Conservation (phyloP, 805 yeast genomes). For the Metahyphopichia silvanorum region DNA sequence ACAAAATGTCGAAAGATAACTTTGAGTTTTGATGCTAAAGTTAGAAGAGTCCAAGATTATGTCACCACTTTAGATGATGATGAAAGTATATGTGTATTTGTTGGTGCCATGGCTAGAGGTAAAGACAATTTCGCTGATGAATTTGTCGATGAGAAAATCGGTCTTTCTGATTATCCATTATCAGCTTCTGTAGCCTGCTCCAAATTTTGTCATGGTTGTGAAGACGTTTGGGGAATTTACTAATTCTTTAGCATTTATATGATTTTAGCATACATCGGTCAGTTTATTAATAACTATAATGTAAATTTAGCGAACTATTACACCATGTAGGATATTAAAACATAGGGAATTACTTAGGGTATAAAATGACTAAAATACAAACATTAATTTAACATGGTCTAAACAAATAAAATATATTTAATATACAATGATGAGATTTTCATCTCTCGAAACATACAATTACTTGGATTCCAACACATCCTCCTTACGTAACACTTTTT, state of each 20-base stretch:
- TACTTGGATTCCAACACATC: slow-evolving; percentile 44
- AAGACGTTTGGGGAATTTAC: slow-evolving; percentile 92
- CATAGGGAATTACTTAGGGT: too few species aligned
- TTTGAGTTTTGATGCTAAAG: slow-evolving; percentile 86
- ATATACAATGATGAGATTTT: too few species aligned
- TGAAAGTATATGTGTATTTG: slow-evolving; percentile 95
- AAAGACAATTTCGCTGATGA: slow-evolving; percentile 97
- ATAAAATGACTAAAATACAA: too few species aligned
- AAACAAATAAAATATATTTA: too few species aligned
- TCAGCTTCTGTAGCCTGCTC: slow-evolving; percentile 98
- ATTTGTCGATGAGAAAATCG: slow-evolving; percentile 92
- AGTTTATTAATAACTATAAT: neutral
- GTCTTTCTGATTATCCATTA: slow-evolving; percentile 90
- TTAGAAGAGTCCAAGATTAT: slow-evolving; percentile 84
- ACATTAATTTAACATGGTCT: too few species aligned
- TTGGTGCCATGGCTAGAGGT: slow-evolving; percentile 99
- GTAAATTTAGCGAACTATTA: too few species aligned
- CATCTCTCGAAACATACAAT: too few species aligned
- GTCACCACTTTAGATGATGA: slow-evolving; percentile 75
- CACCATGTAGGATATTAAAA: too few species aligned
- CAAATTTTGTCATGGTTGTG: slow-evolving; percentile 97
- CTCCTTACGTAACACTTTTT: slow-evolving; percentile 62
- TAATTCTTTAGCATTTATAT: slow-evolving; percentile 9
- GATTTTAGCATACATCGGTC: neutral
- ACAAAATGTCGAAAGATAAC: slow-evolving; percentile 94